These are phyloP conservation scores for Dentipellis fragilis DNA, from an alignment of 768 basidiomycete species.

Conservation along the genomic window DNA sequence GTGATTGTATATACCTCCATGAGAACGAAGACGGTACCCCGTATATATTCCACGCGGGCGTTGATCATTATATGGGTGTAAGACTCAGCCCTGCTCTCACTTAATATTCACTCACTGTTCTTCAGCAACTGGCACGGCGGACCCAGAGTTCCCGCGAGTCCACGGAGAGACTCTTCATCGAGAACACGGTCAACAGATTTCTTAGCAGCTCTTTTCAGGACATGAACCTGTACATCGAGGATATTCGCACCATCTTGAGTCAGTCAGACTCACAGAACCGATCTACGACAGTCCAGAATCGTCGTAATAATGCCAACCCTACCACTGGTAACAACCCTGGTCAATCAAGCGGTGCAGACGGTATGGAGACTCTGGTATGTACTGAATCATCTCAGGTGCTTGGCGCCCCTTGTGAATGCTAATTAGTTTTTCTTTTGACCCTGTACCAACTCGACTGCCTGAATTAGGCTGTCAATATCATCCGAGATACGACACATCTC, in stretches of 20 bases:
- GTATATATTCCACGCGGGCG: slow-evolving; percentile 44
- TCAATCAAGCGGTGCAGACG: background rate
- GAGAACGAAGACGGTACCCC: slow-evolving; percentile 54
- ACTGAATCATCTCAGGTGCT: background rate
- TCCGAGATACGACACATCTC: background rate
- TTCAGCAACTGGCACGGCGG: slow-evolving; percentile 6
- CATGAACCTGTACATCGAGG: background rate
- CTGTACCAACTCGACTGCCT: background rate
- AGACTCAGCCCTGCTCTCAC: slow-evolving; percentile 5
- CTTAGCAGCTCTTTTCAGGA: background rate
- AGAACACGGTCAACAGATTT: background rate
- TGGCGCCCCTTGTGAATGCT: slow-evolving; percentile 8
- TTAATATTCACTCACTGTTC: background rate
- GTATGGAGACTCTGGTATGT: slow-evolving; percentile 3
- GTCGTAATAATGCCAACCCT: background rate
- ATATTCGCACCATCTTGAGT: background rate
- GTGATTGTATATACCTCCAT: slow-evolving; percentile 77
- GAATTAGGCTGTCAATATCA: background rate
- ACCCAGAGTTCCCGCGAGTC: background rate
- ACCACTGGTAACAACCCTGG: background rate
- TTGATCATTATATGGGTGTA: slow-evolving; percentile 44
- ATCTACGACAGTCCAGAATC: background rate
- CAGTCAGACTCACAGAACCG: background rate
- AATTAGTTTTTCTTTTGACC: slow-evolving; percentile 3
- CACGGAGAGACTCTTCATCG: background rate